A percentile compares a stretch with the other conserved stretches of the same genome.
phyloP scores from a whole-genome alignment of 2,329 filamentous ascomycete genomes.

The Lithohypha guttulata region DNA sequence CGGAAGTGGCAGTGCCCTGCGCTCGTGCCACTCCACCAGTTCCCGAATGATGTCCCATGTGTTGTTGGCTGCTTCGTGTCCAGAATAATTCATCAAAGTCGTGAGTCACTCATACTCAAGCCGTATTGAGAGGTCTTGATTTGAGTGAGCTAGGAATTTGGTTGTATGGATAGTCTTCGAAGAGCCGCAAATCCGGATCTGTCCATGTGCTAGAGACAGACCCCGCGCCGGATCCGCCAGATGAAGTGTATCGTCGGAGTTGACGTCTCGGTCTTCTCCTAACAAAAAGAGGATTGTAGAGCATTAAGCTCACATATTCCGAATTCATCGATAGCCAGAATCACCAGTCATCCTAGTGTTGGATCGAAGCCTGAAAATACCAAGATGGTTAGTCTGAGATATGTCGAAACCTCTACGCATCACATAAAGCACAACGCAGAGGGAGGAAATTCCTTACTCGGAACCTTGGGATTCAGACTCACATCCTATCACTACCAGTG shows the following conservation, averaged over 20 bases:
- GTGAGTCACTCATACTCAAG: no score
- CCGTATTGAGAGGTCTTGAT: no score
- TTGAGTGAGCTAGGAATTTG: background rate
- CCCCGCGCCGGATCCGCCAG: slow-evolving; percentile 24
- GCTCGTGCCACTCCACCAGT: slow-evolving; percentile 8
- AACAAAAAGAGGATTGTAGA: slow-evolving; percentile 1
- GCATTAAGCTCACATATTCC: slow-evolving; percentile 37
- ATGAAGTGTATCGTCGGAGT: no score
- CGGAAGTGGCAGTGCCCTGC: slow-evolving; percentile 5
- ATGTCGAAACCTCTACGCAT: slow-evolving; percentile 65
- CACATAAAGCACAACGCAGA: slow-evolving; percentile 70
- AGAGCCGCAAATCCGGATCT: slow-evolving; percentile 20
- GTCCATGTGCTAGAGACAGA: slow-evolving; percentile 24
- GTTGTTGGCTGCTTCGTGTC: slow-evolving; percentile 6
- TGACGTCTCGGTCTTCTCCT: no score
- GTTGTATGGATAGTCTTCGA: slow-evolving; percentile 2
- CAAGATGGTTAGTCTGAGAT: slow-evolving; percentile 71
- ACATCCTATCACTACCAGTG: slow-evolving; percentile 86
- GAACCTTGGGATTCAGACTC: slow-evolving; percentile 68
- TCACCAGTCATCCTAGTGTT: slow-evolving; percentile 54
- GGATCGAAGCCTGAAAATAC: slow-evolving; percentile 77
- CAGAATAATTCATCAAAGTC: slow-evolving; percentile 5
- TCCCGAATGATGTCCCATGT: background rate
- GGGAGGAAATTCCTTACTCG: slow-evolving; percentile 83
- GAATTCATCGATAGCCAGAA: slow-evolving; percentile 43